Conservation (phyloP, 2,329 filamentous ascomycete species). For the Ophiostoma himal-ulmi region DNA sequence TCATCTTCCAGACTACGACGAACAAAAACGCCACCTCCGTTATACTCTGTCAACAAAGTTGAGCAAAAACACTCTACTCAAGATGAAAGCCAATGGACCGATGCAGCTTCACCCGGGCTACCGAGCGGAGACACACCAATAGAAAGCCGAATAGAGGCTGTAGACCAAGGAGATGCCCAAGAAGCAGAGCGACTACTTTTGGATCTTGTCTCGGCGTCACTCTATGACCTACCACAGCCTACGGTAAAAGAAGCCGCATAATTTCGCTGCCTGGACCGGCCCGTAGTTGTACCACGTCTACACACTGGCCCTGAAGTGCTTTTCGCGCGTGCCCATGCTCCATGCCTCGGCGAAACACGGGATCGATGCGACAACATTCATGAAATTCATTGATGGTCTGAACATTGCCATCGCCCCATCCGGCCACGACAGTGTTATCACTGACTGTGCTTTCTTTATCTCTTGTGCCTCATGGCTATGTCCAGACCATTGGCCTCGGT, state of each 20-base stretch:
- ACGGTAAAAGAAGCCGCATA: background rate
- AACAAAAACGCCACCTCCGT: too few relatives aligned
- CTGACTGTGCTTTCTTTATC: background rate
- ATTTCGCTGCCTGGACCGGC: background rate
- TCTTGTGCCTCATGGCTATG: too few relatives aligned
- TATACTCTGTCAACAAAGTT: too few relatives aligned
- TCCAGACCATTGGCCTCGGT: too few relatives aligned
- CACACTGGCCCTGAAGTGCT: background rate
- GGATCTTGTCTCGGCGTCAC: background rate
- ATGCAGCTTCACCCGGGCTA: background rate
- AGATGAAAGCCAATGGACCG: background rate
- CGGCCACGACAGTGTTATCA: background rate
- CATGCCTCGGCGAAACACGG: constrained; percentile 6
- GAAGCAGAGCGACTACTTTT: background rate
- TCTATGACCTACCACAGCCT: background rate
- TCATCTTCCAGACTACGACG: too few relatives aligned
- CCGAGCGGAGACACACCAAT: background rate
- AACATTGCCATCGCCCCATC: constrained; percentile 33
- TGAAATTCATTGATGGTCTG: constrained; percentile 36
- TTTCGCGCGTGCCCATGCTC: background rate
- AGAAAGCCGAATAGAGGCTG: background rate
- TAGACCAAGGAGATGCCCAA: background rate
- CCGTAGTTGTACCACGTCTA: background rate
- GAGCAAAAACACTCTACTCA: background rate
- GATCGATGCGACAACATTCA: constrained; percentile 29